Evolutionary conservation across 2,329 filamentous ascomycete species (phyloP).

Genomic region (Epichloe sibirici): DNA sequence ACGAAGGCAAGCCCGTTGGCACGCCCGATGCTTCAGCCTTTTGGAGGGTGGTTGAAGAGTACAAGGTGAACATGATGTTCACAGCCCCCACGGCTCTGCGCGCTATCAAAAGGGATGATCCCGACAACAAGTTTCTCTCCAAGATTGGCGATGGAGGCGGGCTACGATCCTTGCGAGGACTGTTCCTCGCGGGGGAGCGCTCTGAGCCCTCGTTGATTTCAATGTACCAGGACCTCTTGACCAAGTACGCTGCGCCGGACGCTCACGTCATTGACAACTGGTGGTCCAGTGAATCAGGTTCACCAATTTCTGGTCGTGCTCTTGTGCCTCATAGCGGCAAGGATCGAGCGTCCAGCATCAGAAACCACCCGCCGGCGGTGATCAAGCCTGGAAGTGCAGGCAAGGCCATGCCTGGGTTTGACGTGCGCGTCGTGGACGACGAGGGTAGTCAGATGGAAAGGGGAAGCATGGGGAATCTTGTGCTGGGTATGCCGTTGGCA

Average conservation of each 20-base stretch:
- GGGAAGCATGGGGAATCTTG: conserved; percentile 83
- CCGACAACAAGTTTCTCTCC: conserved; percentile 54
- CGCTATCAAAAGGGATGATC: conserved; percentile 78
- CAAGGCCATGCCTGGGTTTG: conserved; percentile 84
- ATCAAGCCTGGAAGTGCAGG: conserved; percentile 81
- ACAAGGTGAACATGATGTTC: conserved; percentile 73
- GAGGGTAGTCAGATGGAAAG: conserved; percentile 56
- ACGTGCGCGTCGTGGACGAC: conserved; percentile 76
- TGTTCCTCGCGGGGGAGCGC: conserved; percentile 82
- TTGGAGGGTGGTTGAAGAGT: conserved; percentile 76
- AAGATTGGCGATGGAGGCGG: conserved; percentile 54
- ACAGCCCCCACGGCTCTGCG: conserved; percentile 81
- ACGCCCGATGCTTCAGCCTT: conserved; percentile 81
- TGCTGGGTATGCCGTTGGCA: conserved; percentile 68
- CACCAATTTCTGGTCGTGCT: conserved; percentile 44
- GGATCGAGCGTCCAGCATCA: conserved; percentile 32
- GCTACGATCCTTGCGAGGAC: conserved; percentile 55
- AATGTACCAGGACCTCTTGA: conserved; percentile 65
- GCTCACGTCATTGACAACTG: conserved; percentile 47
- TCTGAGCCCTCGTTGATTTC: conserved; percentile 78
- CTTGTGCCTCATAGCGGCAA: conserved; percentile 45
- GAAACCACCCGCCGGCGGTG: conserved; percentile 30
- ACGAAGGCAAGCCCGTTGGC: conserved; percentile 87
- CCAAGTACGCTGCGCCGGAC: conserved; percentile 49
- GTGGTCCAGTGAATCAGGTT: conserved; percentile 49